Percentiles rank a stretch among this genome's conserved stretches.
phyloP scores from a whole-genome alignment of 208 protist genomes.

The Trichomonas vaginalis region DNA sequence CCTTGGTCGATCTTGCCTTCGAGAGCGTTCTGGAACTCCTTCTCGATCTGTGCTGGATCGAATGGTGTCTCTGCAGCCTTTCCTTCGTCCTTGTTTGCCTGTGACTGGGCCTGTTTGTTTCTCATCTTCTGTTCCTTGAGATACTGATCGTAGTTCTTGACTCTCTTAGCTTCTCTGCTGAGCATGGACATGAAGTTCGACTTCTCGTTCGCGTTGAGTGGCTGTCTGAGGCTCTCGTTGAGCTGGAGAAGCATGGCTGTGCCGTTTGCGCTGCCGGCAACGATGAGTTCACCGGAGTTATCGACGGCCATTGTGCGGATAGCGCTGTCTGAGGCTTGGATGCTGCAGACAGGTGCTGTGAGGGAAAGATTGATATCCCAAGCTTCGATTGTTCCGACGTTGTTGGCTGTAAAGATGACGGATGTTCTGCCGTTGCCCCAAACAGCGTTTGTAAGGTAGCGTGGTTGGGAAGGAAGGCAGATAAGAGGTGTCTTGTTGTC shows the following conservation, averaged over 20 bases:
- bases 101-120: neutral
- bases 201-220: neutral
- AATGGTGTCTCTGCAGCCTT: neutral
- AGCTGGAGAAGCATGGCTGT: neutral
- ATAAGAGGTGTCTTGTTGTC: conserved; percentile 16
- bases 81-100: neutral
- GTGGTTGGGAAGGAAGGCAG: neutral
- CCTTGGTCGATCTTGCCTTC: neutral
- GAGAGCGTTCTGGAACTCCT: neutral
- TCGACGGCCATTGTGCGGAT: neutral
- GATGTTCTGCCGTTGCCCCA: neutral
- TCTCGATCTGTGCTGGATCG: neutral
- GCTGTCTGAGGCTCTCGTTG: neutral
- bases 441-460: neutral
- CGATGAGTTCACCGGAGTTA: neutral
- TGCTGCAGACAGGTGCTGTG: neutral
- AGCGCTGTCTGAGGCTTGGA: neutral
- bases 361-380: neutral
- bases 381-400: neutral
- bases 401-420: neutral
- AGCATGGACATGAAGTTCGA: neutral
- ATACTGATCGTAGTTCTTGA: conserved; percentile 15
- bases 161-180: neutral
- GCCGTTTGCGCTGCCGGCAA: neutral
- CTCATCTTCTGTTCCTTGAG: conserved; percentile 16